Base-by-base conservation (phyloP, 495 filamentous ascomycete genomes). In the Tuber calosporum region DNA sequence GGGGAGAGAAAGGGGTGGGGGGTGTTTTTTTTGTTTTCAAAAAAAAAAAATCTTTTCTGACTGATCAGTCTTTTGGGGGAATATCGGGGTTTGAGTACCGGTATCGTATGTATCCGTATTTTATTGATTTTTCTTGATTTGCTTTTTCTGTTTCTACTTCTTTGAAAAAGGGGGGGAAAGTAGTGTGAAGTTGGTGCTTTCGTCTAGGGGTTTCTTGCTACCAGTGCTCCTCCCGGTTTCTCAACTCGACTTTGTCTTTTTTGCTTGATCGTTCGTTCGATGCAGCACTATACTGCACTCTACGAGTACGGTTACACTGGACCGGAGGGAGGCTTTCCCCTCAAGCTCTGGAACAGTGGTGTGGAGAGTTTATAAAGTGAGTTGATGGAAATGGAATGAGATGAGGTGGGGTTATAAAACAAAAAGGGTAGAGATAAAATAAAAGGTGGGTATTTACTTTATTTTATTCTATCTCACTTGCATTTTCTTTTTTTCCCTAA, bases 401-500 rank as follows among this genome's bases (percentile, higher is more conserved):
- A n/a, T 53, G 45, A n/a, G 7, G 45, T 53, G 22, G 45, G 45
- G 45, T n/a, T 53, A 53, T 53, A n/a, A 5, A 53, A 53, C 22
- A 53, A n/a, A 53, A 53, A n/a, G 19, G 39, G 11, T 40, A 40
- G 5, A 40, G 39, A 11, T 40, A 53, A 19, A 53, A n/a, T n/a
- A n/a, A 30, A 58, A 58, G 53, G 53, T 58, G 53, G n/a, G 53
- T 58, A 58, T 58, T 58, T 30, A 58, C 26, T 58, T 58, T 58
- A 30, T 58, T 58, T 26, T 30, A 30, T 30, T 58, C 26, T 30
- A 58, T 58, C 26, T 58, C 53, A 58, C n/a, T 26, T 30, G 6
- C 6, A 2, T 13, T 43, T 43, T 43, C 17, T 19, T 42, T 30
- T 30, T 15, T 58, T 30, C 30, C n/a, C n/a, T 15, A 9, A 26